A percentile compares a stretch with the other conserved stretches of the same genome.
phyloP scores from a whole-genome alignment of 345 rosid species.

The Aurinia saxatilis region DNA sequence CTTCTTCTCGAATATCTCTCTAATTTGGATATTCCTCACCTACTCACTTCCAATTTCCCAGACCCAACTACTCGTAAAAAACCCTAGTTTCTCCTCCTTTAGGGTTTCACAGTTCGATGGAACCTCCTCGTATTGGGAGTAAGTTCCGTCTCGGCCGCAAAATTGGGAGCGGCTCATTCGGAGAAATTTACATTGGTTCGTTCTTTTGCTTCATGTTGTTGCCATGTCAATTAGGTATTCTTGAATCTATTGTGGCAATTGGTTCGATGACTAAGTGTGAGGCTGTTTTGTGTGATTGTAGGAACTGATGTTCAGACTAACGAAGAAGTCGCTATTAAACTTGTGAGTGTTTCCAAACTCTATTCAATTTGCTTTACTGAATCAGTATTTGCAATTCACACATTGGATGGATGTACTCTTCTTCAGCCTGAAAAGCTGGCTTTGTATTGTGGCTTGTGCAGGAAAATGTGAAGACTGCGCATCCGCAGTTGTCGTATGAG shows the following conservation, averaged over 20 bases:
- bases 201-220: not conserved
- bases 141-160: constrained; percentile 91
- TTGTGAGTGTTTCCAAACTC: constrained; percentile 45
- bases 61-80: too few species aligned
- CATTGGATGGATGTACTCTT: too few species aligned
- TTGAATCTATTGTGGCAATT: not conserved
- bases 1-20: too few species aligned
- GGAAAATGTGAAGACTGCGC: constrained; percentile 88
- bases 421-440: too few species aligned
- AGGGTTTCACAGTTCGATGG: constrained; percentile 44
- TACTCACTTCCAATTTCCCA: too few species aligned
- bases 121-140: constrained; percentile 77
- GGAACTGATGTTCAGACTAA: constrained; percentile 80
- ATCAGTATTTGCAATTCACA: not conserved
- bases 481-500: constrained; percentile 80
- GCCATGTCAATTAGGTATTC: not conserved
- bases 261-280: not conserved
- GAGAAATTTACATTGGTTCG: constrained; percentile 93
- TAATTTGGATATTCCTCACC: too few species aligned
- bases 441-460: constrained; percentile 13
- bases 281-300: constrained; percentile 26
- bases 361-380: not conserved
- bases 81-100: too few species aligned
- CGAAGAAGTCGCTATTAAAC: constrained; percentile 95
- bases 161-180: constrained; percentile 97